Conservation (phyloP, 495 filamentous ascomycete species). For the Aspergillus panamensis region DNA sequence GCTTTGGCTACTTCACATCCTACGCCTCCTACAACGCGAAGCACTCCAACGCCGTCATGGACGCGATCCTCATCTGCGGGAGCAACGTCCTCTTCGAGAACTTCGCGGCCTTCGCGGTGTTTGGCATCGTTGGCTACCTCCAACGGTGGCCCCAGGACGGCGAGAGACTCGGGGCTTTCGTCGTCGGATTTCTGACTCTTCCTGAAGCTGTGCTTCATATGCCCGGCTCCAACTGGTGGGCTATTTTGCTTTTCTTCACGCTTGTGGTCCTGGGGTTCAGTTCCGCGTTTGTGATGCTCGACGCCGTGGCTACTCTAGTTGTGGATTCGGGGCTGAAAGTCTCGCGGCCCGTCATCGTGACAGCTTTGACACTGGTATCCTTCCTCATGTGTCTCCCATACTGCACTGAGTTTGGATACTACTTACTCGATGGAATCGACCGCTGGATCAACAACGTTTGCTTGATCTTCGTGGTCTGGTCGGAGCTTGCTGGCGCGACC, state of each 20-base stretch:
- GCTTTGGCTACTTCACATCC: constrained; percentile 29
- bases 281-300: constrained; percentile 29
- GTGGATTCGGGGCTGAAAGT: constrained; percentile 24
- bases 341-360: constrained; percentile 25
- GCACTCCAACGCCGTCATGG: constrained; percentile 38
- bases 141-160: constrained; percentile 29
- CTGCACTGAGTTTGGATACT: constrained; percentile 28
- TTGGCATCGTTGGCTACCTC: constrained; percentile 40
- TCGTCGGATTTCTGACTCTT: constrained; percentile 38
- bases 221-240: constrained; percentile 41
- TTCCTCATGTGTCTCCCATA: constrained; percentile 29
- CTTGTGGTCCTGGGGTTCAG: constrained; percentile 29
- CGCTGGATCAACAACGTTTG: constrained; percentile 29
- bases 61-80: constrained; percentile 35
- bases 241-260: constrained; percentile 37
- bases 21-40: constrained; percentile 29
- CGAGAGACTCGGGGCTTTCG: constrained; percentile 34
- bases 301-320: constrained; percentile 23
- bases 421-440: constrained; percentile 27
- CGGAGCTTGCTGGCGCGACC: constrained; percentile 25
- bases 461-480: constrained; percentile 29
- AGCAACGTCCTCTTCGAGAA: constrained; percentile 41
- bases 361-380: constrained; percentile 22
- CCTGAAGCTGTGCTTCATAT: constrained; percentile 38
- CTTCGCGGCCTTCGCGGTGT: constrained; percentile 41